These are phyloP conservation scores for Penicillium maclennaniae DNA, from an alignment of 495 filamentous ascomycete genomes.

Conservation along the genomic window DNA sequence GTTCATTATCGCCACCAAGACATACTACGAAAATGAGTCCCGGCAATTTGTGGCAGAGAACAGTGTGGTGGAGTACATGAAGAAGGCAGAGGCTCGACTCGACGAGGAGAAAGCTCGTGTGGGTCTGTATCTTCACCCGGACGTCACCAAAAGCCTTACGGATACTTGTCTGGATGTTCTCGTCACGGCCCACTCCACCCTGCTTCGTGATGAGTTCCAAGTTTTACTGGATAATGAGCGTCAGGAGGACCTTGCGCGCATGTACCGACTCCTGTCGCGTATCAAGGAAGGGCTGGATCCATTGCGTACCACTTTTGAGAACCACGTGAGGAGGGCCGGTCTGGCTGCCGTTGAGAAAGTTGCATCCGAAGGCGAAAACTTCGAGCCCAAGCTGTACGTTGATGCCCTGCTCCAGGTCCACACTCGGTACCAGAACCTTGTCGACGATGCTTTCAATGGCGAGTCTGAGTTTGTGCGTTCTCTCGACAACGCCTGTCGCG, in stretches of 20 bases:
- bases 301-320: slow-evolving; percentile 82
- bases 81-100: slow-evolving; percentile 92
- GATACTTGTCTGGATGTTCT: slow-evolving; percentile 84
- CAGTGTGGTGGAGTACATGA: slow-evolving; percentile 99
- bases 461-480: slow-evolving; percentile 97
- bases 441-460: slow-evolving; percentile 88
- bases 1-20: slow-evolving; percentile 78
- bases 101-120: slow-evolving; percentile 94
- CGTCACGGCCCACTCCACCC: slow-evolving; percentile 76
- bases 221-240: slow-evolving; percentile 91
- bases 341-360: slow-evolving; percentile 87
- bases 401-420: slow-evolving; percentile 93
- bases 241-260: slow-evolving; percentile 89
- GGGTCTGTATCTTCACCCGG: slow-evolving; percentile 81
- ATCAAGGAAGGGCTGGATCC: slow-evolving; percentile 93
- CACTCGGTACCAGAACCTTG: slow-evolving; percentile 84
- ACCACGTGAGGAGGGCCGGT: slow-evolving; percentile 86
- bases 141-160: slow-evolving; percentile 79
- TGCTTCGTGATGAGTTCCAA: slow-evolving; percentile 95
- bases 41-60: slow-evolving; percentile 94
- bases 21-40: slow-evolving; percentile 89
- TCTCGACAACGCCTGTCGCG: slow-evolving; percentile 92
- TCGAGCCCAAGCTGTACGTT: slow-evolving; percentile 96
- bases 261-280: slow-evolving; percentile 88
- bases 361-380: slow-evolving; percentile 77